phyloP scores from a whole-genome alignment of 2,329 filamentous ascomycete species.

The Didymella exigua region DNA sequence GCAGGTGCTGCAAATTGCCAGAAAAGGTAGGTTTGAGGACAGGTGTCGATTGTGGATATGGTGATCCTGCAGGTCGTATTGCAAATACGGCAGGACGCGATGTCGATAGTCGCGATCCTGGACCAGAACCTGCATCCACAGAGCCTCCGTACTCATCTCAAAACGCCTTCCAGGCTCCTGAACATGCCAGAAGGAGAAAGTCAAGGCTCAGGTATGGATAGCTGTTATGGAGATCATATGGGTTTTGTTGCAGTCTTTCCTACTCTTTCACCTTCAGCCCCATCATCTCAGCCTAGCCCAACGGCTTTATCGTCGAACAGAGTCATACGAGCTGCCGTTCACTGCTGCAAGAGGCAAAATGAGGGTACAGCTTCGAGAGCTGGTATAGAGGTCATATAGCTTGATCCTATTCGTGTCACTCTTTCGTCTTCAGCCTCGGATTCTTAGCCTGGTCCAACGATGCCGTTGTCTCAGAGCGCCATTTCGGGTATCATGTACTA shows the following conservation, averaged over 20 bases:
- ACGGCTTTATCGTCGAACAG: background rate
- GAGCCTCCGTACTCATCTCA: slow-evolving; percentile 11
- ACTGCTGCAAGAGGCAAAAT: slow-evolving; percentile 4
- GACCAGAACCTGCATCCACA: slow-evolving; percentile 9
- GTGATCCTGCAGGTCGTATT: slow-evolving; percentile 13
- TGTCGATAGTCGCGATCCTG: background rate
- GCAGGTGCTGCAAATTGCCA: slow-evolving; percentile 2
- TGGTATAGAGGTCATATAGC: slow-evolving; percentile 15
- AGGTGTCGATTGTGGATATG: slow-evolving; percentile 11
- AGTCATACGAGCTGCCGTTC: background rate
- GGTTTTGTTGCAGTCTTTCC: slow-evolving; percentile 1
- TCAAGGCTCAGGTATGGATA: background rate
- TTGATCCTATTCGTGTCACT: background rate
- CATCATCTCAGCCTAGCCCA: background rate
- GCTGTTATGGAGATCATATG: slow-evolving; percentile 16
- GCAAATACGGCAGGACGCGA: slow-evolving; percentile 6
- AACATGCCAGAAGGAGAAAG: slow-evolving; percentile 12
- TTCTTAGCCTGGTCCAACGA: background rate
- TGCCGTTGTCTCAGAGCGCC: background rate
- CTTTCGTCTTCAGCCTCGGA: background rate
- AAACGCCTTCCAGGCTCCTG: background rate
- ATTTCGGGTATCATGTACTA: background rate
- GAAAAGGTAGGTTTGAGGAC: slow-evolving; percentile 8
- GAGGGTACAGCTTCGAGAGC: background rate
- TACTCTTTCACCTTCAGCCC: background rate